phyloP scores from a whole-genome alignment of 2,329 filamentous ascomycete species.

The Trichophyton benhamiae region DNA sequence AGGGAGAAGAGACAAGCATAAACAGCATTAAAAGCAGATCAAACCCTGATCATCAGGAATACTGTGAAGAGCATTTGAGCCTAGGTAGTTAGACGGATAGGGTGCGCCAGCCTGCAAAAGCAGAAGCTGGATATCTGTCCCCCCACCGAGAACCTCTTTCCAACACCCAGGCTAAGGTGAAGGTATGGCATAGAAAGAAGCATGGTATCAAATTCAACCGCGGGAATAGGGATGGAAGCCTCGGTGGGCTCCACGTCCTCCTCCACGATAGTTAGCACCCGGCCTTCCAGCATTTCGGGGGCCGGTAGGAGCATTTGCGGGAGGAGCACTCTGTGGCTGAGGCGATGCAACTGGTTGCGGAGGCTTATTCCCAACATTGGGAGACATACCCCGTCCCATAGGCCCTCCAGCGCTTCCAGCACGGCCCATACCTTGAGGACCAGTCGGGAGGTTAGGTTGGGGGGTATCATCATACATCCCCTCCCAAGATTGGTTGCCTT shows the following conservation, averaged over 20 bases:
- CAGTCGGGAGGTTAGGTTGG: conserved; percentile 55
- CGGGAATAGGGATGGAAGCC: conserved; percentile 69
- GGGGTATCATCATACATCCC: conserved; percentile 97
- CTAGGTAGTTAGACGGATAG: no score
- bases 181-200: no score
- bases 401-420: conserved; percentile 23
- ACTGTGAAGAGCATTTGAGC: no score
- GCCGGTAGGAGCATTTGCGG: conserved; percentile 79
- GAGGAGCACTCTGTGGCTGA: conserved; percentile 42
- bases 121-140: no score
- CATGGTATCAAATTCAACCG: neutral
- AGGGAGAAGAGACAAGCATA: neutral
- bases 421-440: conserved; percentile 37
- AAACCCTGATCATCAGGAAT: no score
- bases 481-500: conserved; percentile 69
- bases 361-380: conserved; percentile 27
- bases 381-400: conserved; percentile 31
- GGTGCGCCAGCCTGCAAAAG: no score
- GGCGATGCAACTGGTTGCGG: conserved; percentile 33
- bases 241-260: conserved; percentile 60
- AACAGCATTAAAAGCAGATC: neutral
- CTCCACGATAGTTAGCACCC: conserved; percentile 85
- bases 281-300: conserved; percentile 90
- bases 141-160: no score
- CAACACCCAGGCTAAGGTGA: no score